phyloP scores from a whole-genome alignment of 306 rosid genomes.

The Cotoneaster glaucophyllus region DNA sequence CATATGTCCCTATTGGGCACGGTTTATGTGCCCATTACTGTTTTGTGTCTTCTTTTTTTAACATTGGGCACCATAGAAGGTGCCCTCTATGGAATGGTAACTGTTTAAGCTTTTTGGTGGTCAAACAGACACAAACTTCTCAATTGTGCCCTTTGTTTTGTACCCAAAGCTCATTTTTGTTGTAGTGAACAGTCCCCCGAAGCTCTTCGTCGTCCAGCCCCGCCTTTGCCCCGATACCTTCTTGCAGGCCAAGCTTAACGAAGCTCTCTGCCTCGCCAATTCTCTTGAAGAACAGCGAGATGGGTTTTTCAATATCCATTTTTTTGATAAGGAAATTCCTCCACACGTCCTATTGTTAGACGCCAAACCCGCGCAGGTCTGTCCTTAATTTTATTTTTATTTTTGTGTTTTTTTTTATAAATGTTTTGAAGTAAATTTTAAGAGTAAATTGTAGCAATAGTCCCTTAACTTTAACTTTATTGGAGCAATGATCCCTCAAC shows the following conservation, averaged over 20 bases:
- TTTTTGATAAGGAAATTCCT: conserved; percentile 63
- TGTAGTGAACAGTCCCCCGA: conserved; percentile 38
- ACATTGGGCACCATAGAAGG: too few relatives aligned
- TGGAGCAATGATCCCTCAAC: too few relatives aligned
- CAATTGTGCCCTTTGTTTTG: too few relatives aligned
- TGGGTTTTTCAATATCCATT: conserved; percentile 48
- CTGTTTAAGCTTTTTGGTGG: too few relatives aligned
- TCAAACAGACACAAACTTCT: too few relatives aligned
- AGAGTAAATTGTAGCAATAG: not conserved
- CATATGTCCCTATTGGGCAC: too few relatives aligned
- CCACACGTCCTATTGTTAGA: conserved; percentile 57
- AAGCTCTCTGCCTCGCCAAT: conserved; percentile 85
- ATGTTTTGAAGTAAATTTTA: not conserved
- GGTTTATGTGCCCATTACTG: too few relatives aligned
- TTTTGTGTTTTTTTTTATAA: not conserved
- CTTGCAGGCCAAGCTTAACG: conserved; percentile 79
- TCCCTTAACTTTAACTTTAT: too few relatives aligned
- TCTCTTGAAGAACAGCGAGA: conserved; percentile 85
- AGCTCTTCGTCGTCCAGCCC: conserved; percentile 83
- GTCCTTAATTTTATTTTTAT: not conserved
- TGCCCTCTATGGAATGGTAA: too few relatives aligned
- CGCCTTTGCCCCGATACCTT: conserved; percentile 59
- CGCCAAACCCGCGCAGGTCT: conserved; percentile 69
- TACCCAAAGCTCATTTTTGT: too few relatives aligned
- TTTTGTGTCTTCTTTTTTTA: too few relatives aligned